Evolutionary conservation across 192 early-diverging fungal species (phyloP).

Genomic region (Tieghemiomyces parasiticus): DNA sequence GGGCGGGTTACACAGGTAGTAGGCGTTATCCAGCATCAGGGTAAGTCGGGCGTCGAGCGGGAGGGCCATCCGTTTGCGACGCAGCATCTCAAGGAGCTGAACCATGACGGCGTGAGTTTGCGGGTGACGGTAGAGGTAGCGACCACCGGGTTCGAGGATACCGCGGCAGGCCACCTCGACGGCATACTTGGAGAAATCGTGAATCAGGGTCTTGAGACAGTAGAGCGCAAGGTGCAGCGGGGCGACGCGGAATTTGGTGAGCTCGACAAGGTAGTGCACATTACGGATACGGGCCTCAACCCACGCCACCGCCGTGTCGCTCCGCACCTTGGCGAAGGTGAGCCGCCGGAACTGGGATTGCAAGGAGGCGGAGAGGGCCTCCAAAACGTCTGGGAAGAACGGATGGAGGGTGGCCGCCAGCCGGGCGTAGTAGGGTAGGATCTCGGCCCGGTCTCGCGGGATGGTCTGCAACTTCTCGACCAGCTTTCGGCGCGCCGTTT

Average conservation of each 20-base stretch:
- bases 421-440: conserved; percentile 83
- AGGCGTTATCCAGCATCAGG: conserved; percentile 91
- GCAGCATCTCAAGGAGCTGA: conserved; percentile 69
- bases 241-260: conserved; percentile 84
- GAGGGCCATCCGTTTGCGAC: conserved; percentile 72
- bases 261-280: conserved; percentile 74
- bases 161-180: conserved; percentile 68
- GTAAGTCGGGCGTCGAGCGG: conserved; percentile 71
- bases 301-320: conserved; percentile 7
- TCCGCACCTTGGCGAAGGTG: conserved; percentile 43
- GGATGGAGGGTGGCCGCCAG: conserved; percentile 74
- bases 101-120: conserved; percentile 53
- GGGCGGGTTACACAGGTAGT: conserved; percentile 76
- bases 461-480: conserved; percentile 62
- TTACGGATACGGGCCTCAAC: conserved; percentile 36
- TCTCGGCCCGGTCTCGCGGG: conserved; percentile 61
- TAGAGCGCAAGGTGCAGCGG: conserved; percentile 70
- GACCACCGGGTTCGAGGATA: conserved; percentile 78
- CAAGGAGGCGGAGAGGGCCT: conserved; percentile 42
- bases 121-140: conserved; percentile 64
- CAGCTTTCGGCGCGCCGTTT: conserved; percentile 55
- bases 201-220: conserved; percentile 70
- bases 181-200: conserved; percentile 69
- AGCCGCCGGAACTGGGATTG: conserved; percentile 39
- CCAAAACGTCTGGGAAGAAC: conserved; percentile 78